Evolutionary conservation across 805 yeast genomes (phyloP).

Genomic region (Metschnikowia gelsemii): DNA sequence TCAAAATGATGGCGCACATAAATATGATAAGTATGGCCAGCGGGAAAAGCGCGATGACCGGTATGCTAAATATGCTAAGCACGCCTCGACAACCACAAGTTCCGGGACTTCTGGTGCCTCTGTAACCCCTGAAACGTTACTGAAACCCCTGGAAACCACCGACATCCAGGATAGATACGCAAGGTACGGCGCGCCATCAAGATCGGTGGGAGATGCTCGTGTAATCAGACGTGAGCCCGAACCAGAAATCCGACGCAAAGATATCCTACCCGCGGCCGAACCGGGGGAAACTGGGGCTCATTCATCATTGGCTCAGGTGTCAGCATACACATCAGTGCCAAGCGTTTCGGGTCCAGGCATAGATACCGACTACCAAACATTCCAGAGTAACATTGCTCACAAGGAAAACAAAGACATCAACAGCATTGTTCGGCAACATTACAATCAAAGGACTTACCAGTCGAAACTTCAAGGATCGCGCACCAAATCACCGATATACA

Average conservation of each 20-base stretch:
- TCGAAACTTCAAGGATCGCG: slow-evolving; percentile 61
- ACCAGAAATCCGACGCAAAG: slow-evolving; percentile 15
- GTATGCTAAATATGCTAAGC: slow-evolving; percentile 15
- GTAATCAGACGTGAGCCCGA: slow-evolving; percentile 21
- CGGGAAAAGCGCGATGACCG: slow-evolving; percentile 13
- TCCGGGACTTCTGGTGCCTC: no score
- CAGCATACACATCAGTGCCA: slow-evolving; percentile 22
- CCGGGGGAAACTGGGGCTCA: slow-evolving; percentile 11
- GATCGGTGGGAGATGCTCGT: slow-evolving; percentile 12
- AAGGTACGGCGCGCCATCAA: slow-evolving; percentile 19
- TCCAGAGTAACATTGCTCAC: slow-evolving; percentile 38
- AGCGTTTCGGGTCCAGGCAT: slow-evolving; percentile 19
- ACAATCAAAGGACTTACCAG: slow-evolving; percentile 77
- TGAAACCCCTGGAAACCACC: no score
- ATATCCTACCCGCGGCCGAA: slow-evolving; percentile 5
- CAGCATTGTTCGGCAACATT: slow-evolving; percentile 74
- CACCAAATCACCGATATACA: slow-evolving; percentile 77
- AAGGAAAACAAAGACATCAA: slow-evolving; percentile 48
- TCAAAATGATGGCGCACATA: slow-evolving; percentile 24
- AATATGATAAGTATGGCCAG: slow-evolving; percentile 42
- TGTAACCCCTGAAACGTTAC: not conserved
- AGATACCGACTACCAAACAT: slow-evolving; percentile 32
- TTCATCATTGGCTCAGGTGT: no score
- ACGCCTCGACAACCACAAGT: not conserved
- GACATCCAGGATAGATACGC: slow-evolving; percentile 17